These are phyloP conservation scores for Radiomyces spectabilis DNA, from an alignment of 192 early-diverging fungal genomes.

Conservation along the genomic window DNA sequence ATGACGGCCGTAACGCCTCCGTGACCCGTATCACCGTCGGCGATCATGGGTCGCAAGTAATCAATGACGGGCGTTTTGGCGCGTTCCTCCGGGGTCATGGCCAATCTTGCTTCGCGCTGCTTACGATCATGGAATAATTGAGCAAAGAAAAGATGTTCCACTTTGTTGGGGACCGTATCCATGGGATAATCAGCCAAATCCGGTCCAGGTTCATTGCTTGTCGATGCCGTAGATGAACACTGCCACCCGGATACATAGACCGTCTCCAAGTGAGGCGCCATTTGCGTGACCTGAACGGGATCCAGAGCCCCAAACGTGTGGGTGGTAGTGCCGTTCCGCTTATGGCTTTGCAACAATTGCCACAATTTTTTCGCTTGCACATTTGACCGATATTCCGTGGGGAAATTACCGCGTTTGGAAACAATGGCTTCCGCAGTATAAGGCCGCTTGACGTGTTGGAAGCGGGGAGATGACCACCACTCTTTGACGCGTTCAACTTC, in stretches of 20 bases:
- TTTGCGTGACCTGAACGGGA: conserved; percentile 91
- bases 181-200: conserved; percentile 99
- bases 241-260: conserved; percentile 99
- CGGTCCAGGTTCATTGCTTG: conserved; percentile 93
- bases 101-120: conserved; percentile 87
- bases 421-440: conserved; percentile 84
- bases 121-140: conserved; percentile 97
- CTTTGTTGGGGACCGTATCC: conserved; percentile 98
- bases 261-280: conserved; percentile 96
- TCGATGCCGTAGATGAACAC: conserved; percentile 91
- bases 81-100: conserved; percentile 59
- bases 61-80: conserved; percentile 67
- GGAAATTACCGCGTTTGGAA: conserved; percentile 83
- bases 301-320: conserved; percentile 96
- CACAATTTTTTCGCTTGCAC: conserved; percentile 93
- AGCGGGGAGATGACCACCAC: conserved; percentile 86
- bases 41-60: conserved; percentile 93
- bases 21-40: conserved; percentile 97
- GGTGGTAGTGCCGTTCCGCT: conserved; percentile 71
- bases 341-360: conserved; percentile 73
- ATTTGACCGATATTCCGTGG: conserved; percentile 74
- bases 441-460: conserved; percentile 76
- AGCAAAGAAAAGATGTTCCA: conserved; percentile 97
- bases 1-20: conserved; percentile 98
- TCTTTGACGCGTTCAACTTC: conserved; percentile 80